Base-by-base conservation (phyloP, 106 monocot species). In the Posidonia australis region DNA sequence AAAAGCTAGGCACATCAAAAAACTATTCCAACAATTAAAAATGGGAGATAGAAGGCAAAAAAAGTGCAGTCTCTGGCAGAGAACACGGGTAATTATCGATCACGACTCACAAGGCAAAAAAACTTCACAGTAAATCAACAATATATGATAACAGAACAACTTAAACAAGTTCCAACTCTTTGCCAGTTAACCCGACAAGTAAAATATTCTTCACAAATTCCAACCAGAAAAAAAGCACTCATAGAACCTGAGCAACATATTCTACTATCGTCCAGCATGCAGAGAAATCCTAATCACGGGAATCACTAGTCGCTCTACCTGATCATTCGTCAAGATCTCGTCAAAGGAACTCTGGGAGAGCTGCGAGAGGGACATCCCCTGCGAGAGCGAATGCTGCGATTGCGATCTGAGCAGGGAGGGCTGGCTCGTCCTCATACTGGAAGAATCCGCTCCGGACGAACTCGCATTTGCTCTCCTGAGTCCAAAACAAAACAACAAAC, bases 301-400 rank as follows among this genome's bases (percentile, higher is more conserved):
- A 17, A 51, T 12, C 17, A 51, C 27, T 49, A 45, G 10, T 19
- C 28, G 48, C 25, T n/a, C n/a, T 54, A 90, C 94, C 82, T 82
- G 86, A 68, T 96, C 84, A 58, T 54, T 80, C 10, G 74, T 63
- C 63, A 84, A 45, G 59, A 75, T 80, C 28, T 94, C 89, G 44
- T 91, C 96, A 43, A 87, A 66, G 11, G 93, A 89, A 46, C 36
- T 84, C 70, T 88, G 96, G 5, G 96, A 98, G 54, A 98, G 72
- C 84, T 96, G 96, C 23, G 96, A 87, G 26, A 84, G 70, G 56
- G 88, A 85, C 51, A 69, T 60, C 64, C 83, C 88, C 59, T 98
- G 93, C 28, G 93, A 94, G 59, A 86, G 77, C 28, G 89, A 93
- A 71, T 89, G 93, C 76, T 94, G 90, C 26, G 91, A 88, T 77